Base-by-base conservation (phyloP, 305 asterid genomes). In the Fraxinus velutina region DNA sequence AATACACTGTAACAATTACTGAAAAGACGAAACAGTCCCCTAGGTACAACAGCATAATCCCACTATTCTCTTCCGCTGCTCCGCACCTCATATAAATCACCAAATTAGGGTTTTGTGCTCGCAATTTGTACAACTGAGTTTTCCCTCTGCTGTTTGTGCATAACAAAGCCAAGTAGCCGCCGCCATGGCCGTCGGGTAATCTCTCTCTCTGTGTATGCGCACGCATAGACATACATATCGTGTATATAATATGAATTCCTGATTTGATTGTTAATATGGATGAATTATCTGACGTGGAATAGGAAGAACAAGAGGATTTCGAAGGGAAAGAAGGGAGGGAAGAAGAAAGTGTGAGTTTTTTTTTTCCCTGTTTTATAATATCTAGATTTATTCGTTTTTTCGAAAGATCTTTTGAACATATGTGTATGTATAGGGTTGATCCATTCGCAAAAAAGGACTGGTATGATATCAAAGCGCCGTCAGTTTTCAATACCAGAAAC, bases 261-360 rank as follows among this genome's bases (percentile, higher is more conserved):
- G 13, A 21, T 57, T 73, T 33, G 39, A 1, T 12, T 78, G 42
- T 19, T 27, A 42, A 47, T 37, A 4, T 39, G 75, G 60, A 50
- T 82, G 60, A 15, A 17, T 70, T 15, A 68, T 70, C 36, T 37
- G 79, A 64, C 83, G 37, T 84, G 83, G 36, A 57, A 24, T 92
- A 90, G 98, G 9, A 93, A 93, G 90, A 93, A 92, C 91, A 93
- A 93, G 97, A 86, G 97, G 85, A 92, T 92, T 77, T 93, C 97
- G 19, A 93, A 93, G 94, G 97, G 98, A 36, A 92, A 92, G 94
- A 93, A 36, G 39, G 39, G 39, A 36, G 39, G 39, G 39, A 36
- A 36, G 39, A 36, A 36, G 98, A 93, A 92, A 81, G 92, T 86
- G 94, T 92, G 81, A 89, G 94, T 72, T 5, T 34, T 76, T 4